Evolutionary conservation across 768 basidiomycete species (phyloP), one percentile per base, ranked within the genome.

Genomic region (Suillus lakei): DNA sequence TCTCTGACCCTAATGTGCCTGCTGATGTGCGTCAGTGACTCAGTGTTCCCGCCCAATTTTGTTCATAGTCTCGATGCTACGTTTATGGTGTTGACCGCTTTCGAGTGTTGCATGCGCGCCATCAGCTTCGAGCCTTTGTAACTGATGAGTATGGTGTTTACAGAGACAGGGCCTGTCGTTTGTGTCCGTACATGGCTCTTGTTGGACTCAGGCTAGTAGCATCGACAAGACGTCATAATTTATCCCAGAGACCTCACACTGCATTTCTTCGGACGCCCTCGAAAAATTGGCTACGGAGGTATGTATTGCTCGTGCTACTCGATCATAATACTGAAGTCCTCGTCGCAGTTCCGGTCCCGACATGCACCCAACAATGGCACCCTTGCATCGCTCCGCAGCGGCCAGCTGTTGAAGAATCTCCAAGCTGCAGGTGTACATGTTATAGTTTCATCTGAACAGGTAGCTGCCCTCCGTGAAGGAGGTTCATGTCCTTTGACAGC

Each of bases 1-100:
- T 98, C 69, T 87, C 90, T 43, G 97, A 99, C 76, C 95, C 95
- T 0, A 87, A 90, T 65, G 77, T 83, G 0, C 87, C 89, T 1
- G 82, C 90, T n/a, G 88, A 93, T 78, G 95, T 98, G 98, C n/a
- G n/a, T n/a, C n/a, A n/a, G n/a, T n/a, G n/a, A n/a, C n/a, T n/a
- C n/a, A n/a, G n/a, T 97, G 1, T 99, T 98, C 88, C 97, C 98
- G 6, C 97, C 98, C 54, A 99, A 99, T 80, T n/a, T n/a, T n/a
- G n/a, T n/a, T n/a, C n/a, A n/a, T n/a, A n/a, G n/a, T n/a, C n/a
- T n/a, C n/a, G n/a, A n/a, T n/a, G n/a, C n/a, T n/a, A n/a, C n/a
- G n/a, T n/a, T n/a, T n/a, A n/a, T n/a, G n/a, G n/a, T n/a, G n/a
- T n/a, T n/a, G n/a, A n/a, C n/a, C n/a, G n/a, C n/a, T n/a, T n/a